Base-by-base conservation (phyloP, 495 filamentous ascomycete genomes). In the Penicillium mononematosum region DNA sequence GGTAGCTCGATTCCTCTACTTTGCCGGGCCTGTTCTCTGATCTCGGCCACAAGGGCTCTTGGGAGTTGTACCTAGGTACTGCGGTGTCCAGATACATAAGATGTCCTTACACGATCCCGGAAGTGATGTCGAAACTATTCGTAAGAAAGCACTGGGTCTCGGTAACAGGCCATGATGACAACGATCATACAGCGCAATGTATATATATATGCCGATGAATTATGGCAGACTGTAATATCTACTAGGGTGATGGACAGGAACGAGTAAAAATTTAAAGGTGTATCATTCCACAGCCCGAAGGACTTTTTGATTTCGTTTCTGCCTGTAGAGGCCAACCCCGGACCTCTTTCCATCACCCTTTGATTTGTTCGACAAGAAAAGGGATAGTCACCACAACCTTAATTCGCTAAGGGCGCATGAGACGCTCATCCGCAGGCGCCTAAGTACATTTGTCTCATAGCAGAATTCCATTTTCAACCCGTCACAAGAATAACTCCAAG, bases 381-480 rank as follows among this genome's bases (percentile, higher is more conserved):
- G 69, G 59, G 70, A 69, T 71, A 69, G 63, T 72, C 70, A 61
- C 73, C 75, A 77, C 73, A 75, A 71, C 73, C 75, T 77, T 70
- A 65, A 73, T 74, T 78, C 64, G 70, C 73, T 71, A 72, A 73
- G 72, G 69, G 73, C 70, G 70, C 66, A 72, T 72, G 69, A 73
- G 61, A 71, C 61, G 72, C 65, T 68, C 64, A 67, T 75, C 75
- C 71, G 69, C 71, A 73, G 66, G 74, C 75, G 76, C 71, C 75
- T 77, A 78, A 68, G 69, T 79, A 79, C 76, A 77, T 74, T 66
- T 72, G 71, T 74, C 75, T 77, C 75, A 73, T 79, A 75, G 74
- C 71, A 78, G 68, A 73, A 74, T 64, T 73, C 68, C 70, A 73
- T 77, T 78, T 79, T 75, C 69, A 76, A 75, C 73, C 76, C 75